Conservation (phyloP, 192 early-diverging fungal genomes). For the Coemansia sp. region DNA sequence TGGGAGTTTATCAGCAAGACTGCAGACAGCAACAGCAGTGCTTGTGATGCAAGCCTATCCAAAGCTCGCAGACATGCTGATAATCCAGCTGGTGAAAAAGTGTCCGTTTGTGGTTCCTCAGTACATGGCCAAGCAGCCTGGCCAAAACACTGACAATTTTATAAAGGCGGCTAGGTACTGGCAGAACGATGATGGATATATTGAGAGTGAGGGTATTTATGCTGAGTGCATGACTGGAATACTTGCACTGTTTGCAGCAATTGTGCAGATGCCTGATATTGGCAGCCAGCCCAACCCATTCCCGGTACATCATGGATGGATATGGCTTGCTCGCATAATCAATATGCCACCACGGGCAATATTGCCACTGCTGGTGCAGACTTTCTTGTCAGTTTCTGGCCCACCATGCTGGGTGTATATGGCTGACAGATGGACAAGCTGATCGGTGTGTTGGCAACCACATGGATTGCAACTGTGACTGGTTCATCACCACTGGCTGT, state of each 20-base stretch:
- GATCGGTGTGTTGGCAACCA: slow-evolving; percentile 60
- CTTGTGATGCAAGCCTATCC: slow-evolving; percentile 31
- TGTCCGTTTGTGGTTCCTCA: slow-evolving; percentile 46
- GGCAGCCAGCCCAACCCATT: slow-evolving; percentile 15
- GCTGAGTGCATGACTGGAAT: slow-evolving; percentile 47
- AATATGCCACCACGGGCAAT: slow-evolving; percentile 33
- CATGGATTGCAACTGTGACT: slow-evolving; percentile 68
- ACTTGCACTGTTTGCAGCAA: slow-evolving; percentile 37
- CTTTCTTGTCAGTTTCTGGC: slow-evolving; percentile 41
- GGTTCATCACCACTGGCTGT: slow-evolving; percentile 61
- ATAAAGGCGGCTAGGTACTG: slow-evolving; percentile 34
- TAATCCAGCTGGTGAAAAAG: slow-evolving; percentile 47
- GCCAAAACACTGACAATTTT: slow-evolving; percentile 24
- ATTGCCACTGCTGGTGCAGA: slow-evolving; percentile 41
- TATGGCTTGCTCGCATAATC: slow-evolving; percentile 43
- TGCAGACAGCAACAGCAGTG: slow-evolving; percentile 20
- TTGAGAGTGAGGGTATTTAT: slow-evolving; percentile 35
- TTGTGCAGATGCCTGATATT: slow-evolving; percentile 32
- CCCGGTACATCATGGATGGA: slow-evolving; percentile 29
- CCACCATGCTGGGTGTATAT: slow-evolving; percentile 35
- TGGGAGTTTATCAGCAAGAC: slow-evolving; percentile 30
- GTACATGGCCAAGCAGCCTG: slow-evolving; percentile 14
- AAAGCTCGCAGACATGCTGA: slow-evolving; percentile 30
- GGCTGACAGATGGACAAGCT: slow-evolving; percentile 33
- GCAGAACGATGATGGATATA: slow-evolving; percentile 29